Evolutionary conservation across 2,329 filamentous ascomycete genomes (phyloP), one percentile per base, ranked within the genome.

Genomic region (Lachnellula hyalina): DNA sequence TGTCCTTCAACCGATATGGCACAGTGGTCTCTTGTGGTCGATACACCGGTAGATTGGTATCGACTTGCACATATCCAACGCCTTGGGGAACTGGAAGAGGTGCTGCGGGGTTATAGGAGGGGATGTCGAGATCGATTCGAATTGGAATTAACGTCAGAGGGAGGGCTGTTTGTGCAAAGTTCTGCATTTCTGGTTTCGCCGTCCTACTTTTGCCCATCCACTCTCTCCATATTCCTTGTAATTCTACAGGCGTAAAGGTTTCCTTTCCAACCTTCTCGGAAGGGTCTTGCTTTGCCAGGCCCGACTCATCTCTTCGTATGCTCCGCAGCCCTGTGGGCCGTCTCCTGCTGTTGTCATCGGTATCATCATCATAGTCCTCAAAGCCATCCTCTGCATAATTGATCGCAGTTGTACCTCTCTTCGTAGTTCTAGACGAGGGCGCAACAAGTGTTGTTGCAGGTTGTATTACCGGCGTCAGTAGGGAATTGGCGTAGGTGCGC

Each of bases 301-400:
- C 78, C 5, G 79, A 75, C 62, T 96, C 90, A 65, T 92, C 88
- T 63, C 88, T 84, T 66, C 90, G 84, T 67, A 92, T 72, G 67
- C 87, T 96, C 64, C 92, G 86, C 71, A 96, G 71, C 5, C 92
- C 91, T 0, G 91, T 95, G 12, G 89, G 82, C 54, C 83, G 76
- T 59, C 84, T 76, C 23, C 81, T 88, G 2, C 86, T 47, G 15
- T 47, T 86, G 60, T 90, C 82, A 56, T 82, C 78, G 53, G 90
- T 87, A 59, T 90, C 87, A 49, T 88, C 86, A 59, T 90, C 88
- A 53, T 86, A 82, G 66, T 93, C 91, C 62, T 96, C 93, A 68
- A 87, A 96, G 47, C 92, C 92, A 70, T 97, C 93, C 70, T 99
- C 94, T 23, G 94, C 93, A 69, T 99, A 99, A 75, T 96, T 99